Percentiles rank a stretch among this genome's conserved stretches.
Conservation (phyloP, 176 grass and related monocot genomes). For the Pontederia paniculata region DNA sequence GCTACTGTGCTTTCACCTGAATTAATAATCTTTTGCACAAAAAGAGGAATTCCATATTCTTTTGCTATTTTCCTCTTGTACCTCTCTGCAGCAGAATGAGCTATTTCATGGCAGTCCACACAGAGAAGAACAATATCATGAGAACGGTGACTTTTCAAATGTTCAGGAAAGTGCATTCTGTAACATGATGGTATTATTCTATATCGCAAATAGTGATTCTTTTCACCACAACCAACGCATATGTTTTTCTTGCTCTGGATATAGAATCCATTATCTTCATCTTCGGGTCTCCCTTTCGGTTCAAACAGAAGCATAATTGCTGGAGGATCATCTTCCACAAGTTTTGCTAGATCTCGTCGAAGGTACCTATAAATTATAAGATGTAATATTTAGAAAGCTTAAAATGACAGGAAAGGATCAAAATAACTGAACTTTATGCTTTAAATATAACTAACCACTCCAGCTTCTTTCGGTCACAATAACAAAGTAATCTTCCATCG, state of each 20-base stretch:
- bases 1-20: slow-evolving; percentile 50
- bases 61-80: slow-evolving; percentile 72
- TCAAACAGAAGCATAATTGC: slow-evolving; percentile 97
- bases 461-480: slow-evolving; percentile 89
- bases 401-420: slow-evolving; percentile 3
- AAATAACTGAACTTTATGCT: slow-evolving; percentile 6
- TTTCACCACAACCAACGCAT: slow-evolving; percentile 90
- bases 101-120: slow-evolving; percentile 87
- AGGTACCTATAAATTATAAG: slow-evolving; percentile 45
- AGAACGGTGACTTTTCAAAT: slow-evolving; percentile 94
- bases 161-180: slow-evolving; percentile 93
- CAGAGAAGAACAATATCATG: slow-evolving; percentile 97
- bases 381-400: slow-evolving; percentile 5
- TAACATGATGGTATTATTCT: slow-evolving; percentile 99
- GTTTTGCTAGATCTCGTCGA: slow-evolving; percentile 59
- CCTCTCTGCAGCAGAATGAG: slow-evolving; percentile 77
- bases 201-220: slow-evolving; percentile 89
- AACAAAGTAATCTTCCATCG: slow-evolving; percentile 93
- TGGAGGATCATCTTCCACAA: slow-evolving; percentile 77
- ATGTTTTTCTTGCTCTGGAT: slow-evolving; percentile 98
- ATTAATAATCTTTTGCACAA: slow-evolving; percentile 88
- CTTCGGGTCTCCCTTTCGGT: slow-evolving; percentile 90
- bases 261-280: slow-evolving; percentile 93
- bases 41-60: slow-evolving; percentile 82
- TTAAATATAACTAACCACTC: slow-evolving; percentile 70